Evolutionary conservation across 2,329 filamentous ascomycete species (phyloP).

Genomic region (Phialocephala subalpina): DNA sequence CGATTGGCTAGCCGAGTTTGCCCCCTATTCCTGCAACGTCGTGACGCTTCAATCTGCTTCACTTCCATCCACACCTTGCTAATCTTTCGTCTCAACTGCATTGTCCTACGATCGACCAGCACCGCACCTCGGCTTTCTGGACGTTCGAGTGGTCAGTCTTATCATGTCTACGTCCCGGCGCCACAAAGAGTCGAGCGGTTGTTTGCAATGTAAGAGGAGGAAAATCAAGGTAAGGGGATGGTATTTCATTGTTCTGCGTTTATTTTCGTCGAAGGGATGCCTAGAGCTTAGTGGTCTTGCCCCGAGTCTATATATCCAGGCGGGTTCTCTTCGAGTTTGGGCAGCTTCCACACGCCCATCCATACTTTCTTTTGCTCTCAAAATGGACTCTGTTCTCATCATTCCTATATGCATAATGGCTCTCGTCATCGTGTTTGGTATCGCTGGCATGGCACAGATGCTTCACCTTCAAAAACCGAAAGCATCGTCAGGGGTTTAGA

Average conservation of each 20-base stretch:
- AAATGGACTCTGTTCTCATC: conserved; percentile 21
- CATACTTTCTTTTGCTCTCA: background rate
- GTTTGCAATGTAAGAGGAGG: conserved; percentile 40
- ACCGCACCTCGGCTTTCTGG: background rate
- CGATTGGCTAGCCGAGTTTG: conserved; percentile 6
- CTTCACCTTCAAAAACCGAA: conserved; percentile 17
- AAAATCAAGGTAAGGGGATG: conserved; percentile 40
- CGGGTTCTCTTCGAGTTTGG: too few species aligned
- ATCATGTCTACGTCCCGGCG: background rate
- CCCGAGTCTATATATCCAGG: background rate
- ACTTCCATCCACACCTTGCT: background rate
- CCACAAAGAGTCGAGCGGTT: conserved; percentile 39
- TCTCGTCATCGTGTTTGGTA: conserved; percentile 17
- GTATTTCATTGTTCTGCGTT: too few species aligned
- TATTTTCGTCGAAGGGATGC: background rate
- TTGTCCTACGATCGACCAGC: background rate
- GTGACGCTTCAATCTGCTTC: background rate
- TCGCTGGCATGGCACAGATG: conserved; percentile 29
- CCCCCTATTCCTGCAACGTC: background rate
- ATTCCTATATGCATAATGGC: conserved; percentile 9
- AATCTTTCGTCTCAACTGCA: background rate
- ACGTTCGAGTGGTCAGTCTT: background rate
- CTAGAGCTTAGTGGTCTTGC: background rate
- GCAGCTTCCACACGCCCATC: background rate
- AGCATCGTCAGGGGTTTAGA: background rate